Conservation (phyloP, 2,329 filamentous ascomycete species). For the Pestalotiopsis sp. region DNA sequence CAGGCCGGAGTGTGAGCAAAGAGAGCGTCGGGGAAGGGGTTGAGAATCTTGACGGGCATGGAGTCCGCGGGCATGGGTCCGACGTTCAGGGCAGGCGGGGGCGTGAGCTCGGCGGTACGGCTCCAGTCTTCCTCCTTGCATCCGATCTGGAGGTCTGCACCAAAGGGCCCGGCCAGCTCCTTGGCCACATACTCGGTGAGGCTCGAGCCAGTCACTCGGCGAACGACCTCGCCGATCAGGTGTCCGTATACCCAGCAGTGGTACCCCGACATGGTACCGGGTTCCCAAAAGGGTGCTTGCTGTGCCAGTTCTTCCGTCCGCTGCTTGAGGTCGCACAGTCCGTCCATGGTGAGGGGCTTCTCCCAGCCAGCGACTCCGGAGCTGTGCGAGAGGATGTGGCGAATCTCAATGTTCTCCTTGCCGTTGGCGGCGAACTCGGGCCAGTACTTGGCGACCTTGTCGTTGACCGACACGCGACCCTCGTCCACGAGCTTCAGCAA, state of each 20-base stretch:
- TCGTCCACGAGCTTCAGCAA: constrained; percentile 39
- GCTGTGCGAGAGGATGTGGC: constrained; percentile 41
- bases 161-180: constrained; percentile 40
- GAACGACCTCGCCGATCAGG: constrained; percentile 43
- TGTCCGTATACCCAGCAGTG: constrained; percentile 41
- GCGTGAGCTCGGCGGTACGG: constrained; percentile 37
- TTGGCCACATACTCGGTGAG: constrained; percentile 39
- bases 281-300: constrained; percentile 44
- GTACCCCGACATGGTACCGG: constrained; percentile 43
- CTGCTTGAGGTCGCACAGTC: constrained; percentile 33
- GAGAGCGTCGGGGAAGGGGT: constrained; percentile 25
- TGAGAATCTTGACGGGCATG: constrained; percentile 29
- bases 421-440: constrained; percentile 44
- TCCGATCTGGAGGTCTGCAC: constrained; percentile 50
- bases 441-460: constrained; percentile 42
- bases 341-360: constrained; percentile 29
- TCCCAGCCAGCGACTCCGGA: constrained; percentile 37
- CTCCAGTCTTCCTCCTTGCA: constrained; percentile 41
- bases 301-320: constrained; percentile 35
- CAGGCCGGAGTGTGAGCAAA: constrained; percentile 32
- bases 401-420: constrained; percentile 39
- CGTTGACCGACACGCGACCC: constrained; percentile 35
- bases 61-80: constrained; percentile 17
- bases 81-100: constrained; percentile 22
- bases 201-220: constrained; percentile 39